These are phyloP conservation scores for Camellia lanceoleosa DNA, from an alignment of 148 eudicot species.

Conservation along the genomic window DNA sequence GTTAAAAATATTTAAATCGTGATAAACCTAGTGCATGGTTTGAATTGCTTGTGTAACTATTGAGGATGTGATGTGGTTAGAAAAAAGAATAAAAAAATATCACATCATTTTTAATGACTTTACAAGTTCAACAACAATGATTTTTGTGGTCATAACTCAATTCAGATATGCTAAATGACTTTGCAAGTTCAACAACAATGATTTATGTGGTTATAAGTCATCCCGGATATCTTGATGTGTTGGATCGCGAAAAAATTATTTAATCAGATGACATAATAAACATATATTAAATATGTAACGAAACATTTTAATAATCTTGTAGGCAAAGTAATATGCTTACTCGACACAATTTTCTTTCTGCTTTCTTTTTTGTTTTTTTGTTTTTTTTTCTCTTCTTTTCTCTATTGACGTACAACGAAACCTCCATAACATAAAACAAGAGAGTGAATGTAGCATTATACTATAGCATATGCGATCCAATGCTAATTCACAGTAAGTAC, in stretches of 20 bases:
- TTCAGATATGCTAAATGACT: not conserved
- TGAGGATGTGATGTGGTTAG: constrained; percentile 5
- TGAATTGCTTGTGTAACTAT: not conserved
- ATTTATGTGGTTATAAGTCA: not conserved
- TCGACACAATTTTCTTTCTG: not conserved
- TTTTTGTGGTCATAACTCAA: too few relatives aligned
- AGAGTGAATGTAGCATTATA: not conserved
- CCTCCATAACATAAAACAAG: constrained; percentile 14
- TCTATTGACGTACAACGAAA: not conserved
- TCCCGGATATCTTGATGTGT: too few relatives aligned
- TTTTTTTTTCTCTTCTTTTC: not conserved
- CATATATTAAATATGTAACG: not conserved
- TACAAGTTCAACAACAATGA: too few relatives aligned
- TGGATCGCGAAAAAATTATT: not conserved
- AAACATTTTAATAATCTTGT: not conserved
- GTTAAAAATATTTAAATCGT: not conserved
- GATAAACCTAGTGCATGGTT: not conserved
- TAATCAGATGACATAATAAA: not conserved
- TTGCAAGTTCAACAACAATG: constrained; percentile 1
- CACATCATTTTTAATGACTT: too few relatives aligned
- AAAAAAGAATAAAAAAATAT: not conserved
- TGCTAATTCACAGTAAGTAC: constrained; percentile 16
- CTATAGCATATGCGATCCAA: constrained; percentile 15
- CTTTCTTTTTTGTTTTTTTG: not conserved
- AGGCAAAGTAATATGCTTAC: not conserved